Conservation (phyloP, 805 yeast genomes). For the Sungouiozyma ichnusensis region DNA sequence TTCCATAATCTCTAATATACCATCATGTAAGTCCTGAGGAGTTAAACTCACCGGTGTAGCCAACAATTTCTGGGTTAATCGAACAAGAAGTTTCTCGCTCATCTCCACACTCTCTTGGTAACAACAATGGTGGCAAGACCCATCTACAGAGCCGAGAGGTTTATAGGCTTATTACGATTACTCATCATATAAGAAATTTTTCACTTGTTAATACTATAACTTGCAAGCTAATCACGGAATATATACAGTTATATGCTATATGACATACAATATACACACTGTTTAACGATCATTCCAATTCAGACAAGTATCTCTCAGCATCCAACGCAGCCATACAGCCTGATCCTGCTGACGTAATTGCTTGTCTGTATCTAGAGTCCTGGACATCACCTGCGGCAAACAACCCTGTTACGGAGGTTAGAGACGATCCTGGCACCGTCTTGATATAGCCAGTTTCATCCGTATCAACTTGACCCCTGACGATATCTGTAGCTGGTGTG, state of each 20-base stretch:
- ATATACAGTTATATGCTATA: no score
- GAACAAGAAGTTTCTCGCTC: conserved; percentile 10
- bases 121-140: no score
- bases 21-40: conserved; percentile 53
- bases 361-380: conserved; percentile 95
- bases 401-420: conserved; percentile 80
- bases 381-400: conserved; percentile 99
- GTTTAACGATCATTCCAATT: conserved; percentile 37
- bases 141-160: no score
- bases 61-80: conserved; percentile 53
- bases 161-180: no score
- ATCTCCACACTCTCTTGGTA: neutral
- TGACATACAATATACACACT: no score
- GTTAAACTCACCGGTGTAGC: conserved; percentile 50
- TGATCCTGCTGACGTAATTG: conserved; percentile 98
- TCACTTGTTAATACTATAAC: neutral
- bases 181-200: neutral
- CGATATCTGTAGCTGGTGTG: conserved; percentile 83
- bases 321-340: conserved; percentile 99
- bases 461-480: conserved; percentile 65
- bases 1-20: conserved; percentile 49
- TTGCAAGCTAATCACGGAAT: neutral
- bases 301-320: conserved; percentile 75
- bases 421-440: conserved; percentile 82
- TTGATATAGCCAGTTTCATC: conserved; percentile 83